Evolutionary conservation across 257 asterid genomes (phyloP).

Genomic region (Petunia axillaris): DNA sequence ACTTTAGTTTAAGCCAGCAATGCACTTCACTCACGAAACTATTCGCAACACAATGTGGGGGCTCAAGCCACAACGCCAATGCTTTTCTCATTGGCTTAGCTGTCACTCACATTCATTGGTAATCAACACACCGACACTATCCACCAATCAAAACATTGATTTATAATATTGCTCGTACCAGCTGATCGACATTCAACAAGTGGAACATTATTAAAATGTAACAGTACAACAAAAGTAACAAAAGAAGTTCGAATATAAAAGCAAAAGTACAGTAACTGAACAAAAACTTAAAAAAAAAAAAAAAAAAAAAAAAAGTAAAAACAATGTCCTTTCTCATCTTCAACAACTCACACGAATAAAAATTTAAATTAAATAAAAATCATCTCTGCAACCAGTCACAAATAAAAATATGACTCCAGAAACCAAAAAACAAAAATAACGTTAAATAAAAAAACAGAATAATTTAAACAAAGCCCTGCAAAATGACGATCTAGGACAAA

Average conservation of each 20-base stretch:
- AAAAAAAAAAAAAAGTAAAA: conserved; percentile 19
- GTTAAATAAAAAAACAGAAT: conserved; percentile 4
- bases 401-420: conserved; percentile 36
- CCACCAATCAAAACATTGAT: not conserved
- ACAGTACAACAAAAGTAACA: not conserved
- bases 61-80: not conserved
- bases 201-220: not conserved
- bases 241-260: conserved; percentile 2
- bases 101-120: conserved; percentile 8
- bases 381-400: conserved; percentile 33
- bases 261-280: not conserved
- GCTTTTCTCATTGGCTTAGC: conserved; percentile 21
- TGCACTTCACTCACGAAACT: not conserved
- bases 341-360: conserved; percentile 32
- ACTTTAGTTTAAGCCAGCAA: not conserved
- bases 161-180: not conserved
- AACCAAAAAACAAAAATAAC: not conserved
- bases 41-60: not conserved
- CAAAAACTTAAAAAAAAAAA: not conserved
- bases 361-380: conserved; percentile 35
- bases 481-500: conserved; percentile 63
- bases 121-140: not conserved
- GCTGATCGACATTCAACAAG: not conserved
- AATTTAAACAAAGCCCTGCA: conserved; percentile 32
- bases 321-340: conserved; percentile 11